Evolutionary conservation across 2,329 filamentous ascomycete species (phyloP), one percentile per base, ranked within the genome.

Genomic region (Cladosporium phlei): DNA sequence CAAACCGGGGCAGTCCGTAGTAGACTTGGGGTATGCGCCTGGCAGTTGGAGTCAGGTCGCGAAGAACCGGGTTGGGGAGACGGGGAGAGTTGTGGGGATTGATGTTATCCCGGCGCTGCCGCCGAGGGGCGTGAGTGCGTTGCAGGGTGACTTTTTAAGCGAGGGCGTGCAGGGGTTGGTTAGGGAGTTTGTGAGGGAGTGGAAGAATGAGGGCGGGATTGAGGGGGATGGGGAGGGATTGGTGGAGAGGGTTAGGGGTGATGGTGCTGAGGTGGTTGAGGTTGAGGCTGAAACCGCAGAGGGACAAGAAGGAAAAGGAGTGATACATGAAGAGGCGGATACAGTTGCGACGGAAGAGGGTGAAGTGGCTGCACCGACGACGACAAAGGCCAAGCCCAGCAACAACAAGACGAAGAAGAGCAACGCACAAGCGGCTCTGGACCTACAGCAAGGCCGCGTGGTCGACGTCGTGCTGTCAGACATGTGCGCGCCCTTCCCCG

Each of bases 401-500:
- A 33, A 51, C 14, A 44, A 39, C 21, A 33, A 51, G 58, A 47
- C 52, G 52, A 59, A 46, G 35, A 59, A 59, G 47, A 56, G n/a
- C n/a, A 60, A 45, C 47, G 59, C 62, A 6, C 46, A 57, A 25
- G 60, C 64, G 33, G 46, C 25, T n/a, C 59, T 64, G 10, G 67
- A 71, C 40, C 56, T 66, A 25, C 66, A 65, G 48, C 53, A 63
- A 35, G 76, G 76, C 52, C 76, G 77, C 61, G 79, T 79, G 61
- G 90, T 96, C 55, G 88, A 97, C 71, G 80, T 98, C 63, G 88
- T 98, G 65, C 74, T 98, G 65, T 95, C 88, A 81, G 93, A 98
- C 79, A 98, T 98, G 93, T 98, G 83, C 80, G 91, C 78, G 77
- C 90, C 93, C 85, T 96, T 89, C 89, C 76, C 82, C 62, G 85